Evolutionary conservation across 2,329 filamentous ascomycete species (phyloP).

Genomic region (Penicillium verrucosum): DNA sequence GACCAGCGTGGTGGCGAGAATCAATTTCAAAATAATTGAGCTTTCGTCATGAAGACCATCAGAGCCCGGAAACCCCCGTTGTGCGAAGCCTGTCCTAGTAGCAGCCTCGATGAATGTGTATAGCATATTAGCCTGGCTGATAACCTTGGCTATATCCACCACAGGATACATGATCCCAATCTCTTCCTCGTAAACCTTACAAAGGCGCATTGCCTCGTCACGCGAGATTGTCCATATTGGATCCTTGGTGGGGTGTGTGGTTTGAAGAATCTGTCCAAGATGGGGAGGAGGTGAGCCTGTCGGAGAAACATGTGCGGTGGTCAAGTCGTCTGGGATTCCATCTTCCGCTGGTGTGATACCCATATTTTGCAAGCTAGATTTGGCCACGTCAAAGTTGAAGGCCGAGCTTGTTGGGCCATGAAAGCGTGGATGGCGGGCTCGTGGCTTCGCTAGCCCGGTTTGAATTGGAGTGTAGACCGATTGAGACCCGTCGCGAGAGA

Average conservation of each 20-base stretch:
- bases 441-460: slow-evolving; percentile 45
- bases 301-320: slow-evolving; percentile 54
- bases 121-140: slow-evolving; percentile 66
- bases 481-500: slow-evolving; percentile 42
- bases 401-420: slow-evolving; percentile 81
- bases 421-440: slow-evolving; percentile 63
- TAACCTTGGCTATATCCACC: slow-evolving; percentile 68
- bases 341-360: slow-evolving; percentile 68
- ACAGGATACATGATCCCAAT: slow-evolving; percentile 91
- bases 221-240: slow-evolving; percentile 75
- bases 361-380: slow-evolving; percentile 83
- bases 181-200: slow-evolving; percentile 81
- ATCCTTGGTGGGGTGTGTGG: slow-evolving; percentile 57
- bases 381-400: slow-evolving; percentile 83
- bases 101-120: slow-evolving; percentile 71
- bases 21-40: slow-evolving; percentile 73
- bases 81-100: slow-evolving; percentile 56
- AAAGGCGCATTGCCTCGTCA: slow-evolving; percentile 76
- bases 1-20: slow-evolving; percentile 73
- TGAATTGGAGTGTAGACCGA: slow-evolving; percentile 37
- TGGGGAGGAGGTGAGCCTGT: slow-evolving; percentile 44
- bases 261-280: slow-evolving; percentile 29
- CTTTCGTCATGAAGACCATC: slow-evolving; percentile 62
- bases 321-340: slow-evolving; percentile 57
- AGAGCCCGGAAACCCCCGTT: slow-evolving; percentile 51